phyloP scores from a whole-genome alignment of 2,329 filamentous ascomycete species.

The Fusarium cicatricum region DNA sequence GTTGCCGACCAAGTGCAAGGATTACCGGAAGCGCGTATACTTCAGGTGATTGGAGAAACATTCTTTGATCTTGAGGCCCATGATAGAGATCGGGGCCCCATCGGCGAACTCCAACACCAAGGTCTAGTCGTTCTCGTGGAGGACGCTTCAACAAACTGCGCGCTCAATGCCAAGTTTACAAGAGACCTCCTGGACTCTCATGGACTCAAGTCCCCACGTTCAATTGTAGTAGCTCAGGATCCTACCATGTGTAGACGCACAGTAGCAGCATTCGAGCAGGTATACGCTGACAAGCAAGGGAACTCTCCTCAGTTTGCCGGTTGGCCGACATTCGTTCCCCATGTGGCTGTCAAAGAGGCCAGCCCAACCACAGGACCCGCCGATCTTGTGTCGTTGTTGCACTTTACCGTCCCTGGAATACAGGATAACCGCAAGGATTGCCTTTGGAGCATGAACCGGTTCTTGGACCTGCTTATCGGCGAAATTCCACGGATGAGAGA shows the following conservation, averaged over 20 bases:
- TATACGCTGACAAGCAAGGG: constrained; percentile 10
- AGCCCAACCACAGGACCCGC: not conserved
- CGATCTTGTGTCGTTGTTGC: constrained; percentile 3
- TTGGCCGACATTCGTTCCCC: constrained; percentile 35
- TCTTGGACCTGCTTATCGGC: constrained; percentile 31
- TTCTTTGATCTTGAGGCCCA: constrained; percentile 21
- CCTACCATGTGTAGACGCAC: constrained; percentile 35
- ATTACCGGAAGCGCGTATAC: constrained; percentile 27
- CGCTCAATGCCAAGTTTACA: constrained; percentile 31
- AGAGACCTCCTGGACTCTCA: constrained; percentile 26
- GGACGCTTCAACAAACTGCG: constrained; percentile 35
- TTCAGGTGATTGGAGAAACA: constrained; percentile 21
- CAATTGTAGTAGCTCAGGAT: constrained; percentile 32
- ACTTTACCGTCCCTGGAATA: not conserved
- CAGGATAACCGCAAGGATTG: not conserved
- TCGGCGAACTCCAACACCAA: not conserved
- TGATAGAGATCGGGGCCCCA: not conserved
- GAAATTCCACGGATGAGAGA: constrained; percentile 36
- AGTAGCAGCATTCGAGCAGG: constrained; percentile 26
- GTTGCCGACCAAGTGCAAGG: constrained; percentile 10
- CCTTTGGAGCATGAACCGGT: constrained; percentile 31
- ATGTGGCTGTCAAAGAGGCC: not conserved
- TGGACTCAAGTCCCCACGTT: constrained; percentile 26
- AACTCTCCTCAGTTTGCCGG: constrained; percentile 8
- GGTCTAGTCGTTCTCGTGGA: constrained; percentile 26